Base-by-base conservation (phyloP, 2,329 filamentous ascomycete genomes). In the Neofusicoccum ribis region DNA sequence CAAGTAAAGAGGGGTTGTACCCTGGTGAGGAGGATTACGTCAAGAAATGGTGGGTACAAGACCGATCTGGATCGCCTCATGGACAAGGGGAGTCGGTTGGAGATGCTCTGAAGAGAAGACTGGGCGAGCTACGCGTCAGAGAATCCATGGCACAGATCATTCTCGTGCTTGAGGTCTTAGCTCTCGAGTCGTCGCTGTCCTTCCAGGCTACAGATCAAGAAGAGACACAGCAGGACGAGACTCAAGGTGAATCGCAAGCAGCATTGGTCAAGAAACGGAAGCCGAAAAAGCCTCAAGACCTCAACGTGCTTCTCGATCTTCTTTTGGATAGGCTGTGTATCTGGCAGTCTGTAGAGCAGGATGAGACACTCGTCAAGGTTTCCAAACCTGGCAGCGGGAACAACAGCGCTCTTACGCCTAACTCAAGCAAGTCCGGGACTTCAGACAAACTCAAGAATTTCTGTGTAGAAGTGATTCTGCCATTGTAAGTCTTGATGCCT, bases 121-220 rank as follows among this genome's bases (percentile, higher is more conserved):
- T 89, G n/a, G 85, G 88, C 2, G 83, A 87, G 61, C 77, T 94
- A 44, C 86, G 91, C 47, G 88, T 89, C 27, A 84, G 91, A 66
- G 91, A 95, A 78, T 93, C 91, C 0, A 89, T 93, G 70, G 80
- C 93, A 44, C 91, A 95, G 73, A 87, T 94, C 78, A 92, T 94
- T 63, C 75, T 95, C 37, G 88, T 93, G 60, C 82, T 95, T 5
- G 91, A 95, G 72, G 87, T 92, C 15, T 78, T 93, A 23, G 89
- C 91, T 2, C 79, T 95, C 47, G 89, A 92, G 81, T 72, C 77
- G 20, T 71, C 78, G 37, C 72, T 76, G 7, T 72, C 73, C 69
- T 72, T 72, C 69, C 68, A 79, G 70, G 70, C 77, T 71, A 68
- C 73, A 51, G 67, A 72, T 41, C 67, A 68, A 11, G 67, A 65